Evolutionary conservation across 495 filamentous ascomycete genomes (phyloP).

Genomic region (Bacidia gigantensis): DNA sequence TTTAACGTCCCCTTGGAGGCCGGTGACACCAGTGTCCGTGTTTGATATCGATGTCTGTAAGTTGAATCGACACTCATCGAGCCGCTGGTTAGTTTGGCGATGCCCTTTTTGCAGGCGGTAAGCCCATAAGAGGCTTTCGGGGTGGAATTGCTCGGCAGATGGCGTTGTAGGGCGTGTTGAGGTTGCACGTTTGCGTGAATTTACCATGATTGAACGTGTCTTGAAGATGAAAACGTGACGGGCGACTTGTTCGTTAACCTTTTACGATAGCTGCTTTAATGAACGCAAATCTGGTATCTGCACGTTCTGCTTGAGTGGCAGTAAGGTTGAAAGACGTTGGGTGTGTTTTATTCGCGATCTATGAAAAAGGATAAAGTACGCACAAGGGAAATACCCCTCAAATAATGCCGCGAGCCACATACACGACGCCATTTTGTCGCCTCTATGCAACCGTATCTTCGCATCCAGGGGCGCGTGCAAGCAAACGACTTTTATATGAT

Average conservation of each 20-base stretch:
- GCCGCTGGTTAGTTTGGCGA: not conserved
- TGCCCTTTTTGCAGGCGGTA: not conserved
- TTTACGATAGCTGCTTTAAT: no score
- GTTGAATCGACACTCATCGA: not conserved
- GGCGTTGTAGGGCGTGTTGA: not conserved
- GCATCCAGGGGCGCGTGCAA: conserved; percentile 7
- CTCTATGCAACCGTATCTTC: not conserved
- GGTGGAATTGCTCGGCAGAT: not conserved
- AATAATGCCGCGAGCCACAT: not conserved
- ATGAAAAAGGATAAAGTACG: conserved; percentile 8
- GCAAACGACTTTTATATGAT: conserved; percentile 10
- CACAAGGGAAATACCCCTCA: not conserved
- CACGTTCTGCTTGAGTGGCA: no score
- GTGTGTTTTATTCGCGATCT: conserved; percentile 11
- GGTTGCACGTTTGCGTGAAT: not conserved
- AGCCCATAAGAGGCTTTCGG: not conserved
- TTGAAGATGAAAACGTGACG: no score
- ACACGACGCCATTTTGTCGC: conserved; percentile 2
- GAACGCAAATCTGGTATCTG: no score
- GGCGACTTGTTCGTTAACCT: no score
- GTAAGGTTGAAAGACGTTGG: not conserved
- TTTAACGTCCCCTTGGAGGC: not conserved
- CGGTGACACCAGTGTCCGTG: not conserved
- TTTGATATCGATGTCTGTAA: not conserved
- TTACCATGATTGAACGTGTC: not conserved